Conservation (phyloP, 164 flowering plant genomes). For the Berberis vulgaris region DNA sequence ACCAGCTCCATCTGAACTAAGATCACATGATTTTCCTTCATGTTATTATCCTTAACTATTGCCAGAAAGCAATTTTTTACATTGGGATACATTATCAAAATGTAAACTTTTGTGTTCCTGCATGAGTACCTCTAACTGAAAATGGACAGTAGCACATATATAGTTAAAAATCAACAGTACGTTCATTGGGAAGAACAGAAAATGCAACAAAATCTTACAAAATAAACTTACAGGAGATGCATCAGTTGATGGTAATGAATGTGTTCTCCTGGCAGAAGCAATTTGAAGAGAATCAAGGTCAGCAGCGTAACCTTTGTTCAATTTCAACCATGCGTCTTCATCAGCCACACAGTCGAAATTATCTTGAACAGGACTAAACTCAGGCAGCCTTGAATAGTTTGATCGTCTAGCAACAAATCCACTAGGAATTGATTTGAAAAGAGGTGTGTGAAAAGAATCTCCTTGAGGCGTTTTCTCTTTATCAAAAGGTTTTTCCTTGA, state of each 20-base stretch:
- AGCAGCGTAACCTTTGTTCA: conserved; percentile 77
- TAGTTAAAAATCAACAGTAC: too few relatives aligned
- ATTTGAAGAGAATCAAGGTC: conserved; percentile 73
- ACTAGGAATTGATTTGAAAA: conserved; percentile 30
- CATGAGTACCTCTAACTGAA: too few relatives aligned
- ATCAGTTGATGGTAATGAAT: conserved; percentile 47
- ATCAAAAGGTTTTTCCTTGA: conserved; percentile 30
- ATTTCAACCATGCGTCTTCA: conserved; percentile 84
- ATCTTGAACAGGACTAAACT: conserved; percentile 80
- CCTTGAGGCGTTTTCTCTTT: conserved; percentile 21
- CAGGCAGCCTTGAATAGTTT: conserved; percentile 41
- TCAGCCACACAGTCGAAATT: conserved; percentile 64
- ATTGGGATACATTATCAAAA: too few relatives aligned
- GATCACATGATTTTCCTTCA: too few relatives aligned
- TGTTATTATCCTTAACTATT: too few relatives aligned
- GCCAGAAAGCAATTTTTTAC: too few relatives aligned
- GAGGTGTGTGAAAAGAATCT: conserved; percentile 62
- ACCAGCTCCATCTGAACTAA: too few relatives aligned
- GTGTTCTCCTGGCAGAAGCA: conserved; percentile 62
- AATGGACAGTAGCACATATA: too few relatives aligned
- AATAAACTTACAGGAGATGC: conserved; percentile 41
- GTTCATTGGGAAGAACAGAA: not conserved
- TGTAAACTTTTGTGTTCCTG: too few relatives aligned
- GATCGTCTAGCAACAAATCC: conserved; percentile 66
- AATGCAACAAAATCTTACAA: not conserved